Base-by-base conservation (phyloP, 2,329 filamentous ascomycete species). In the Aspergillus sp. region DNA sequence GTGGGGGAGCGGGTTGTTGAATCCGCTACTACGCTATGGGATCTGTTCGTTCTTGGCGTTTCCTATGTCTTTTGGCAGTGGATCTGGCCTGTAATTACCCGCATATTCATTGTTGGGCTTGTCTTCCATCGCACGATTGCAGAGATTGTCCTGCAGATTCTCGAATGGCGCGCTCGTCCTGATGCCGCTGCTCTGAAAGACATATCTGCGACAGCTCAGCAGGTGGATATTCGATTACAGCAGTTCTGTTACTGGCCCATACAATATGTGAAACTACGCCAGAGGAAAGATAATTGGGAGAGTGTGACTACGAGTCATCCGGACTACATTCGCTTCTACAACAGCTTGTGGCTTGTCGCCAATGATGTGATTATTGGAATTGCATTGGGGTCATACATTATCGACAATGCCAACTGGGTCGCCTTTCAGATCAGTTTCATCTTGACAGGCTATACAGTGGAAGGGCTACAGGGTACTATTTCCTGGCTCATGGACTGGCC, bases 241-340 rank as follows among this genome's bases (percentile, higher is more conserved):
- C 95, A 99, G 74, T 98, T 98, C 73, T 98, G 94, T 77, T 99
- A 99, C 76, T 98, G 94, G 93, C 96, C 95, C 2, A 92, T 96
- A 77, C 94, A 99, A 75, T 97, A 98, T 73, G 84, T 94, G 47
- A 98, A 92, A 15, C 78, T 99, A 50, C 89, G 93, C n/a, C 88
- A 91, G 71, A 85, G 93, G 41, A 96, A 96, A 72, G 88, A 89
- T 64, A 92, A 96, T 69, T 98, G 95, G 94, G 91, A 92, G 60
- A 98, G 94, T 74, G 90, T 98, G 58, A 97, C 93, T 0, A 95
- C 90, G 51, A 97, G 90, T 69, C 94, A 99, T 75, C 92, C 94
- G 0, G 95, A 99, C 75, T 99, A 99, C 75, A 99, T 99, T 67
- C 90, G 95, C 15, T 99, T 99, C 78, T 99, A 98, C 80, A 99